Evolutionary conservation across 805 yeast genomes (phyloP).

Genomic region (Saccharomycopsis lassenensis): DNA sequence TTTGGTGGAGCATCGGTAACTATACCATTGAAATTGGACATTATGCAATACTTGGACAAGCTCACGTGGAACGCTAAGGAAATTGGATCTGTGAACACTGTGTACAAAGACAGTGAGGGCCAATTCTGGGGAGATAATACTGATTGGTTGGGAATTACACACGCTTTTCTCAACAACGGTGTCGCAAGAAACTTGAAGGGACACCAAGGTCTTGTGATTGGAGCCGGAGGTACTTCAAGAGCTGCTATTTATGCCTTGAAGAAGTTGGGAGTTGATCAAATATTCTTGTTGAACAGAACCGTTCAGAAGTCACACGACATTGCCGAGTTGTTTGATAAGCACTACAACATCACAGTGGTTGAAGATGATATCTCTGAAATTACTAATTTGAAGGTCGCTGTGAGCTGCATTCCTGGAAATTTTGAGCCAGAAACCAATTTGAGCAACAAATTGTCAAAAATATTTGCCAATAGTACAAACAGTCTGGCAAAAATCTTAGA

Average conservation of each 20-base stretch:
- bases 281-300: conserved; percentile 78
- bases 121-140: conserved; percentile 78
- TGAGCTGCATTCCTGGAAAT: conserved; percentile 80
- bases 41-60: conserved; percentile 53
- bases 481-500: conserved; percentile 58
- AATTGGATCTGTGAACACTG: conserved; percentile 95
- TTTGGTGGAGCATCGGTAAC: conserved; percentile 97
- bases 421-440: conserved; percentile 48
- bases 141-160: conserved; percentile 84
- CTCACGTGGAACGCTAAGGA: conserved; percentile 63
- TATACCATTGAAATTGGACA: conserved; percentile 81
- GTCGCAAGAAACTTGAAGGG: conserved; percentile 25
- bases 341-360: conserved; percentile 48
- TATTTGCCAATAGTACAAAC: conserved; percentile 31
- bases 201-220: conserved; percentile 85
- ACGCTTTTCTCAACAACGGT: conserved; percentile 37
- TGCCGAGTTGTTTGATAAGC: conserved; percentile 46
- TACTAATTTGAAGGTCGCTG: conserved; percentile 46
- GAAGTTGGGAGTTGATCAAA: conserved; percentile 62
- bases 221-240: conserved; percentile 96
- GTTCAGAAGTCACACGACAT: conserved; percentile 49
- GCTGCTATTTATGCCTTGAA: conserved; percentile 87
- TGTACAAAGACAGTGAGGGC: conserved; percentile 41
- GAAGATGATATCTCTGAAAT: conserved; percentile 34
- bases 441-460: conserved; percentile 34